Conservation (phyloP, 257 asterid species). For the Nicotiana sylvestris region DNA sequence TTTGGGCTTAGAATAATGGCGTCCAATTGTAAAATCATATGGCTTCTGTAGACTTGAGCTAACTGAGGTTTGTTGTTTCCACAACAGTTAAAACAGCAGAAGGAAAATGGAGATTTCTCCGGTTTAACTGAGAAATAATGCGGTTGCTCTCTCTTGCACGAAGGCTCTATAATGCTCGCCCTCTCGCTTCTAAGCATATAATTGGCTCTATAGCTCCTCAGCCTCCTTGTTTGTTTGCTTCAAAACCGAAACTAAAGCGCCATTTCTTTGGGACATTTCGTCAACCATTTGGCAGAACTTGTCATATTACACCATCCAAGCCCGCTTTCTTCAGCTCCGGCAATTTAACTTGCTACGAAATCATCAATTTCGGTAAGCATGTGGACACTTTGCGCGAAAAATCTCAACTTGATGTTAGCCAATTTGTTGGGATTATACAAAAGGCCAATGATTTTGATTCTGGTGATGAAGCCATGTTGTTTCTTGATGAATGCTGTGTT, state of each 20-base stretch:
- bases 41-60: background rate
- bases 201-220: background rate
- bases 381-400: constrained; percentile 16
- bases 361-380: constrained; percentile 27
- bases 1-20: background rate
- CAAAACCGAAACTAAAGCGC: background rate
- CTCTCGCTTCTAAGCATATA: background rate
- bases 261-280: constrained; percentile 49
- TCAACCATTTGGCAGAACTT: constrained; percentile 39
- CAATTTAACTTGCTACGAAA: constrained; percentile 19
- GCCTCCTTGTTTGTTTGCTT: background rate
- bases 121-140: background rate
- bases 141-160: constrained; percentile 15
- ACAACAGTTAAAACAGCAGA: background rate
- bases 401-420: constrained; percentile 23
- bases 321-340: constrained; percentile 17
- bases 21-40: background rate
- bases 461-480: constrained; percentile 69
- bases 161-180: background rate
- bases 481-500: constrained; percentile 55
- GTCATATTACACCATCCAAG: background rate
- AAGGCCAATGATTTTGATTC: constrained; percentile 51
- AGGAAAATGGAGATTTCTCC: background rate
- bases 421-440: constrained; percentile 38
- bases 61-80: background rate